Percentiles rank a stretch among this genome's conserved stretches.
Conservation (phyloP, 768 basidiomycete genomes). For the Lactifluus piperatus region DNA sequence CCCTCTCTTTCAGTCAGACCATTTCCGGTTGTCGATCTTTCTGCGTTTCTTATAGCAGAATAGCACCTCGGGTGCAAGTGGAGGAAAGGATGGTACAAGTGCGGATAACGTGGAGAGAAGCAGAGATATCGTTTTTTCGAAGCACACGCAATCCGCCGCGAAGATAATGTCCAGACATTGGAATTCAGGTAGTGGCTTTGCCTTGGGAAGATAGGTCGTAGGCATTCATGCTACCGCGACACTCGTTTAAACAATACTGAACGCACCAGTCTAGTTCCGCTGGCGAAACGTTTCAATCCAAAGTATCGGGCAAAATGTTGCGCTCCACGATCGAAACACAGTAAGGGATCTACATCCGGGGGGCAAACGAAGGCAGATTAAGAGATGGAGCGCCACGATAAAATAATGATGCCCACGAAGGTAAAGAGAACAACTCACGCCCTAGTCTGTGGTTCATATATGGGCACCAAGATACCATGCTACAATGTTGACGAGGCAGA, state of each 20-base stretch:
- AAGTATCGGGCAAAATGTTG: constrained; percentile 62
- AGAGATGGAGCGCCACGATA: background rate
- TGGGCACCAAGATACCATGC: constrained; percentile 56
- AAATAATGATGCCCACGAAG: background rate
- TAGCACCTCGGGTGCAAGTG: constrained; percentile 47
- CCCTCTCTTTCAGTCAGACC: background rate
- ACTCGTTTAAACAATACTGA: background rate
- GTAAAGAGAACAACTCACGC: constrained; percentile 43
- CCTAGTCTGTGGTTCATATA: constrained; percentile 86
- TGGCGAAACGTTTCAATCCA: constrained; percentile 43
- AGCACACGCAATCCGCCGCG: constrained; percentile 93
- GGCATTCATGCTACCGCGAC: background rate
- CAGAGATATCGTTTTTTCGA: constrained; percentile 85
- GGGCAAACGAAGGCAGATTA: background rate
- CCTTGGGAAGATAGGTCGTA: constrained; percentile 41
- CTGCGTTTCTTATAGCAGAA: constrained; percentile 94
- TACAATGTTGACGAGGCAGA: constrained; percentile 86
- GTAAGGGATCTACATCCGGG: constrained; percentile 46
- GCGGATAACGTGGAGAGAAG: constrained; percentile 71
- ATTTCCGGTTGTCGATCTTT: constrained; percentile 72
- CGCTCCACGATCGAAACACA: constrained; percentile 70
- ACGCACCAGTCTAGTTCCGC: constrained; percentile 77
- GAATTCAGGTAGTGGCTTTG: constrained; percentile 41
- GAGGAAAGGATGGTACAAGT: constrained; percentile 34
- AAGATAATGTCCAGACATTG: constrained; percentile 60